Evolutionary conservation across 2,329 filamentous ascomycete genomes (phyloP).

Genomic region (Xylaria sp.): DNA sequence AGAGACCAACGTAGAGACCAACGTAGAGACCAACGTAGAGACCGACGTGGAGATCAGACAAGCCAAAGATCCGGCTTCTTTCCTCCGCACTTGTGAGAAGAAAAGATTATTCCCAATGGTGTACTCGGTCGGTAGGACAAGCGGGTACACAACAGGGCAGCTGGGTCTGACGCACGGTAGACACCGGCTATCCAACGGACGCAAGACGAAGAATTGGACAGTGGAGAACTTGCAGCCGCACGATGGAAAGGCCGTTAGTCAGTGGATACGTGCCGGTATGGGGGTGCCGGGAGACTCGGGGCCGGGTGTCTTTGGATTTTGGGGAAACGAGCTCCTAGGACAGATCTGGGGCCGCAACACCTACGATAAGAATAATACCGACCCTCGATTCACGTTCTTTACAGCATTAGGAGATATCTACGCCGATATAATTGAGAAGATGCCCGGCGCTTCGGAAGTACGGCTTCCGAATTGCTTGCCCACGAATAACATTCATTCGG

Average conservation of each 20-base stretch:
- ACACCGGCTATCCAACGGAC: constrained; percentile 41
- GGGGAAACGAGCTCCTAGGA: constrained; percentile 53
- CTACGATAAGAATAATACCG: constrained; percentile 52
- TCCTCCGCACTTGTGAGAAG: not conserved
- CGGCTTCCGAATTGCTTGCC: constrained; percentile 1
- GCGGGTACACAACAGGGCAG: constrained; percentile 55
- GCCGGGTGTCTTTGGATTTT: constrained; percentile 54
- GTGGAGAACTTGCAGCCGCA: constrained; percentile 53
- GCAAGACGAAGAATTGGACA: constrained; percentile 57
- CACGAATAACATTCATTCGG: not conserved
- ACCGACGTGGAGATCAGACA: not conserved
- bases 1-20: constrained; percentile 5
- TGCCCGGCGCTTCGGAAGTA: constrained; percentile 24
- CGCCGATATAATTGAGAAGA: constrained; percentile 58
- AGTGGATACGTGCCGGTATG: constrained; percentile 58
- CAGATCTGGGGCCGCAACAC: constrained; percentile 58
- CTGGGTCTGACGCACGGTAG: constrained; percentile 56
- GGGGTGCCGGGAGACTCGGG: constrained; percentile 58
- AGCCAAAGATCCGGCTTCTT: not conserved
- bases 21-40: constrained; percentile 2
- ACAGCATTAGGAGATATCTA: constrained; percentile 57
- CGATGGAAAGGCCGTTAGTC: constrained; percentile 48
- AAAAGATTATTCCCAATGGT: constrained; percentile 39
- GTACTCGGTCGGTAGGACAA: constrained; percentile 55
- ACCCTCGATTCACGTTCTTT: constrained; percentile 55